A percentile compares a stretch with the other conserved stretches of the same genome.
phyloP scores from a whole-genome alignment of 768 basidiomycete genomes.

The Hygrocybe coccinea region DNA sequence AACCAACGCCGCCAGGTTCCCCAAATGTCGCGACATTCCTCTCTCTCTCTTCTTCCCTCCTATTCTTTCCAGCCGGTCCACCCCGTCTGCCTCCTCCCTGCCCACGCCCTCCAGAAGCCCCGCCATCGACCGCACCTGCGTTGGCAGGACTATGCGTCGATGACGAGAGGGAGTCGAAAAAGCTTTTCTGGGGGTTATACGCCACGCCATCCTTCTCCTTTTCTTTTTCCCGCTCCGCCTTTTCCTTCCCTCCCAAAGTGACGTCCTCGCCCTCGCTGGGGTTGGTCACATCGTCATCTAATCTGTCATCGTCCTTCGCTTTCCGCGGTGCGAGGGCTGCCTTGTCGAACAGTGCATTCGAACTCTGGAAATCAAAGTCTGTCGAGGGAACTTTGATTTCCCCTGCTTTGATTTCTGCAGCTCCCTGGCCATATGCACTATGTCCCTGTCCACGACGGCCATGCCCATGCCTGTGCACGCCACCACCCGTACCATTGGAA shows the following conservation, averaged over 20 bases:
- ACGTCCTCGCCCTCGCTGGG: slow-evolving; percentile 27
- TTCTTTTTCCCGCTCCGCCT: slow-evolving; percentile 24
- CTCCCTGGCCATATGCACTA: slow-evolving; percentile 23
- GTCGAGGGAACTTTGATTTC: slow-evolving; percentile 65
- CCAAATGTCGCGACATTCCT: slow-evolving; percentile 85
- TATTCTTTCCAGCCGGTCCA: slow-evolving; percentile 53
- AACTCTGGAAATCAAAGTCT: slow-evolving; percentile 78
- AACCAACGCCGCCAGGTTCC: slow-evolving; percentile 72
- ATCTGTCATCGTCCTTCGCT: slow-evolving; percentile 18
- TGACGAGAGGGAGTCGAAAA: slow-evolving; percentile 69
- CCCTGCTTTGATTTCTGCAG: slow-evolving; percentile 24
- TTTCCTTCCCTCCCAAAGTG: slow-evolving; percentile 21
- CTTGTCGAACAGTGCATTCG: slow-evolving; percentile 81
- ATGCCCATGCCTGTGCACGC: slow-evolving; percentile 7
- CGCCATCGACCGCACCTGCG: slow-evolving; percentile 39
- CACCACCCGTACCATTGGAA: slow-evolving; percentile 14
- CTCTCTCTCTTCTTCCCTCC: slow-evolving; percentile 79
- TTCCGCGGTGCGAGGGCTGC: slow-evolving; percentile 41
- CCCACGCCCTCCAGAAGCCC: slow-evolving; percentile 32
- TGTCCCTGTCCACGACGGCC: slow-evolving; percentile 15
- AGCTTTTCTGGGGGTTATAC: slow-evolving; percentile 74
- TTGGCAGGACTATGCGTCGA: slow-evolving; percentile 22
- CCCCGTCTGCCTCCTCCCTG: slow-evolving; percentile 41
- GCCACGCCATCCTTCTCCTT: slow-evolving; percentile 40
- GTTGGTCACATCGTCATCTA: slow-evolving; percentile 28